Percentiles rank a stretch among this genome's conserved stretches.
Conservation (phyloP, 108 stramenopile species). For the Conticribra weissflogii region DNA sequence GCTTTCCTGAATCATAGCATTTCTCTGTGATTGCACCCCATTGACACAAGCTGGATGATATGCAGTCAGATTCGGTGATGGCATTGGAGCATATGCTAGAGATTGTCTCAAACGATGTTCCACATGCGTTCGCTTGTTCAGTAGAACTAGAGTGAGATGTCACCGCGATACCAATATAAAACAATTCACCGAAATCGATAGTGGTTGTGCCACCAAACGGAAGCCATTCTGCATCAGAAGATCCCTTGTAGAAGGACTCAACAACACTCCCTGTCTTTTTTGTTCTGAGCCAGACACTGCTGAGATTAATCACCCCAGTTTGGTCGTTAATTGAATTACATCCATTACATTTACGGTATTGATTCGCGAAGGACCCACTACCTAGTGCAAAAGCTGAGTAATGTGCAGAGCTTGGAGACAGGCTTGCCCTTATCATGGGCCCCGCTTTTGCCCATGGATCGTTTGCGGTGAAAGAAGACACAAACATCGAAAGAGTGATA, state of each 20-base stretch:
- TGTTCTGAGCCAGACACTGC: constrained; percentile 30
- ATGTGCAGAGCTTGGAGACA: constrained; percentile 5
- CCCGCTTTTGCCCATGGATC: constrained; percentile 37
- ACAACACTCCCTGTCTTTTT: constrained; percentile 36
- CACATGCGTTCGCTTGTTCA: background rate
- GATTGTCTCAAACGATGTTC: background rate
- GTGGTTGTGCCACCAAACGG: background rate
- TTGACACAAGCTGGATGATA: constrained; percentile 1
- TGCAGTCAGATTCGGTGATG: background rate
- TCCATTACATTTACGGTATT: constrained; percentile 21
- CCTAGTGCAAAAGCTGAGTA: constrained; percentile 14
- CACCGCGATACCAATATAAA: constrained; percentile 10
- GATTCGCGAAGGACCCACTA: too few relatives aligned
- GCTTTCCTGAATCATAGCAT: constrained; percentile 1
- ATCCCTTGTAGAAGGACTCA: constrained; percentile 29
- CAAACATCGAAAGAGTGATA: constrained; percentile 23
- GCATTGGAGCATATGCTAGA: background rate
- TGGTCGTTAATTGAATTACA: constrained; percentile 9
- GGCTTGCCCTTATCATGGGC: constrained; percentile 30
- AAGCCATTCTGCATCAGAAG: background rate
- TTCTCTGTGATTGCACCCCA: background rate
- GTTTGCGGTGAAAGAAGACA: constrained; percentile 17
- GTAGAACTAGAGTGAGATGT: constrained; percentile 1
- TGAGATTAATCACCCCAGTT: constrained; percentile 1
- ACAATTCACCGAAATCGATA: background rate